Percentiles rank a stretch among this genome's conserved stretches.
Conservation (phyloP, 371 early-diverging fungal species). For the Mortierella sp. region DNA sequence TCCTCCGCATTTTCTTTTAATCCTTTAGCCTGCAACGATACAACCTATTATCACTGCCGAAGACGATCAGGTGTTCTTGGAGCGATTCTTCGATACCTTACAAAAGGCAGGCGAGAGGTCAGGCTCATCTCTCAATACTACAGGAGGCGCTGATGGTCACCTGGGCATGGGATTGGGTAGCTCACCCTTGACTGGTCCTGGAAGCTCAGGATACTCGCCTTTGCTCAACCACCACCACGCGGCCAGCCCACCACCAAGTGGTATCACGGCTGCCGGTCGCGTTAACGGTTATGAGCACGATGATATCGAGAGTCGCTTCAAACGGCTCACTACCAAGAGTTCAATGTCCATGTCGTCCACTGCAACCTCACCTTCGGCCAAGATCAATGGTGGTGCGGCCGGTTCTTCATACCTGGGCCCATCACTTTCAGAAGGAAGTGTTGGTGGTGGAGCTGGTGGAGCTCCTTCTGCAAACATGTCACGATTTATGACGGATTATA, state of each 20-base stretch:
- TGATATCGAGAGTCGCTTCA: slow-evolving; percentile 33
- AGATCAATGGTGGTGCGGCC: slow-evolving; percentile 24
- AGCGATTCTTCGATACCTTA: slow-evolving; percentile 76
- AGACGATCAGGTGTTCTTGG: slow-evolving; percentile 87
- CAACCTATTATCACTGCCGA: slow-evolving; percentile 67
- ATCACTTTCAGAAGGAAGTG: slow-evolving; percentile 21
- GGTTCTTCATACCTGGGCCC: slow-evolving; percentile 32
- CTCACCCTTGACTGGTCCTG: slow-evolving; percentile 54
- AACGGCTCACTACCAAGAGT: slow-evolving; percentile 26
- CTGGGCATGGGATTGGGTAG: slow-evolving; percentile 33
- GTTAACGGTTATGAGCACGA: slow-evolving; percentile 32
- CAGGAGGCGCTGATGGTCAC: slow-evolving; percentile 20
- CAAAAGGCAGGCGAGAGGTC: slow-evolving; percentile 56
- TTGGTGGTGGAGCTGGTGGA: slow-evolving; percentile 51
- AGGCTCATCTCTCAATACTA: slow-evolving; percentile 32
- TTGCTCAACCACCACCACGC: slow-evolving; percentile 33
- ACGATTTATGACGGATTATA: slow-evolving; percentile 27
- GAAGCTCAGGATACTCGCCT: slow-evolving; percentile 46
- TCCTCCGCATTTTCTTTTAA: background rate
- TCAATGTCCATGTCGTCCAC: slow-evolving; percentile 3
- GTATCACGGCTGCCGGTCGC: slow-evolving; percentile 4
- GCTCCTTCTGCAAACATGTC: slow-evolving; percentile 26
- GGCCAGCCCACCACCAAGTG: slow-evolving; percentile 34
- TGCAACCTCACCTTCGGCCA: slow-evolving; percentile 1
- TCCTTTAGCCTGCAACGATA: slow-evolving; percentile 49